Conservation (phyloP, 306 rosid species). For the Pterocarpus santalinus region DNA sequence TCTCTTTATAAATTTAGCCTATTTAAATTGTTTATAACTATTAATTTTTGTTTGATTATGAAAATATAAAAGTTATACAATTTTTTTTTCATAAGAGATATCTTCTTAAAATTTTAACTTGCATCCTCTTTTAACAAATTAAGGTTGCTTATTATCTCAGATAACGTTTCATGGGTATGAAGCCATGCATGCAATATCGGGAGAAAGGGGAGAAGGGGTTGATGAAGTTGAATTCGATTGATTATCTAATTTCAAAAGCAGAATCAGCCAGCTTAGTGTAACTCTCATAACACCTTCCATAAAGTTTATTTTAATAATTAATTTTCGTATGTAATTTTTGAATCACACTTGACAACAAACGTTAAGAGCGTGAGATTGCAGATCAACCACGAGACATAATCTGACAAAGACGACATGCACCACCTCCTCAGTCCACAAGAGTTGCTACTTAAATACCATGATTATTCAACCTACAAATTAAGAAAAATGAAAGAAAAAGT, state of each 20-base stretch:
- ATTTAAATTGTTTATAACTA: too few relatives aligned
- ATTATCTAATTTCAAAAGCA: neutral
- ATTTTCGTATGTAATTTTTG: neutral
- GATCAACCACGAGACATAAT: slow-evolving; percentile 36
- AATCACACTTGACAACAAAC: slow-evolving; percentile 13
- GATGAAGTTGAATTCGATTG: neutral
- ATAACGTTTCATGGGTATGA: too few relatives aligned
- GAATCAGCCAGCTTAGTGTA: neutral
- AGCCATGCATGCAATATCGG: too few relatives aligned
- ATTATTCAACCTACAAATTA: slow-evolving; percentile 3
- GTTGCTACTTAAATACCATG: neutral
- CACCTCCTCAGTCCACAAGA: slow-evolving; percentile 18
- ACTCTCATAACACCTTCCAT: neutral
- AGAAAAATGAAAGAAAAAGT: neutral
- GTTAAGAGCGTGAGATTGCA: slow-evolving; percentile 37
- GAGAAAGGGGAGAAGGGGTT: too few relatives aligned
- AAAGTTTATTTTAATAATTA: neutral
- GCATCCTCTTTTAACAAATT: too few relatives aligned
- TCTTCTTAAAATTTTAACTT: too few relatives aligned
- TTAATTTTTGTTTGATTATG: too few relatives aligned
- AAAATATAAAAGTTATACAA: too few relatives aligned
- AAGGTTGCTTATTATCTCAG: too few relatives aligned
- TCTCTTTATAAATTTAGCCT: too few relatives aligned
- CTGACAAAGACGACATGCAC: slow-evolving; percentile 26
- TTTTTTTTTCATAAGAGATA: too few relatives aligned